Percentiles rank a stretch among this genome's conserved stretches.
Evolutionary conservation across 768 basidiomycete genomes (phyloP).

Genomic region (Lentinula boryana): DNA sequence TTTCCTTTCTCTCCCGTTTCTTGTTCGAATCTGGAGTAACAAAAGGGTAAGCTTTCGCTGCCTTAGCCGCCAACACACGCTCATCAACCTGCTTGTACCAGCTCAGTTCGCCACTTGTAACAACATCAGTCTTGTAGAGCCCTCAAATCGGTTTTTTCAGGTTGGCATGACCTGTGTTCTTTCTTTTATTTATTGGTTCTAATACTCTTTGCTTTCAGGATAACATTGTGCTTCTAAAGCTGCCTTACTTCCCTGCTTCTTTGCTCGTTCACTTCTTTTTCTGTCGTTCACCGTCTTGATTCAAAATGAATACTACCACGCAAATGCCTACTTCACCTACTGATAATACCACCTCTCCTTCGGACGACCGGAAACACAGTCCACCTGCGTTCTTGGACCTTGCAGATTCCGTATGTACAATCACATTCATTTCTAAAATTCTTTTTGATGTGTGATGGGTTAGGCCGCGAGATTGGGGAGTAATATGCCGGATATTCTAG

Average conservation of each 20-base stretch:
- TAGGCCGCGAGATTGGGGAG: slow-evolving; percentile 80
- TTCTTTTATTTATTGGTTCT: slow-evolving; percentile 18
- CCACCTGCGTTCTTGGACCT: slow-evolving; percentile 92
- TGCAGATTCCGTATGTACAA: slow-evolving; percentile 76
- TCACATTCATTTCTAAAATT: slow-evolving; percentile 10
- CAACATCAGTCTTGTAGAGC: slow-evolving; percentile 69
- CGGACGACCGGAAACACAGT: slow-evolving; percentile 76
- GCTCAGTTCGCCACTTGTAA: slow-evolving; percentile 65
- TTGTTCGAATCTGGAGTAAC: slow-evolving; percentile 29
- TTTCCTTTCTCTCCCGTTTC: slow-evolving; percentile 5
- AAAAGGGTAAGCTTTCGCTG: slow-evolving; percentile 38
- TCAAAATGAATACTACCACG: slow-evolving; percentile 64
- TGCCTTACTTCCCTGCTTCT: slow-evolving; percentile 44
- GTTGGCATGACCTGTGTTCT: slow-evolving; percentile 21
- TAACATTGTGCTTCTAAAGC: slow-evolving; percentile 62
- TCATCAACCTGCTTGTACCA: slow-evolving; percentile 19
- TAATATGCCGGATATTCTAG: slow-evolving; percentile 83
- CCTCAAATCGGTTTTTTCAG: slow-evolving; percentile 54
- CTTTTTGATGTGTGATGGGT: slow-evolving; percentile 12
- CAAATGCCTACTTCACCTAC: slow-evolving; percentile 68
- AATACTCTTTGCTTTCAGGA: slow-evolving; percentile 30
- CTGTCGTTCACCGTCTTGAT: slow-evolving; percentile 51
- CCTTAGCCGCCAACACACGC: background rate
- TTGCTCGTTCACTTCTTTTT: slow-evolving; percentile 43
- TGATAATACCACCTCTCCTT: slow-evolving; percentile 57